Evolutionary conservation across 2,329 filamentous ascomycete genomes (phyloP).

Genomic region (Cladosporium sp.): DNA sequence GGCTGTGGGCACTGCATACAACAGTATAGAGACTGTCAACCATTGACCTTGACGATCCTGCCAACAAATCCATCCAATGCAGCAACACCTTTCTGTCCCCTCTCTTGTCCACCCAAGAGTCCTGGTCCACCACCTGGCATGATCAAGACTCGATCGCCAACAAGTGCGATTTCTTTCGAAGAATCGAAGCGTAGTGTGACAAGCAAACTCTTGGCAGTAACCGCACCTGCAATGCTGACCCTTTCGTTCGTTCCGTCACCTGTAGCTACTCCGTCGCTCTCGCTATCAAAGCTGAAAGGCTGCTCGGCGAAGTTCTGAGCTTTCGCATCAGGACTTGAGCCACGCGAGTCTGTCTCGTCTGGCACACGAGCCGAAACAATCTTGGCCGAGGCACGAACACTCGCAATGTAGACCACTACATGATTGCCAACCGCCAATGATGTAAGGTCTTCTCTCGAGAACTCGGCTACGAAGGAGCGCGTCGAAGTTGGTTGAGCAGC

Average conservation of each 20-base stretch:
- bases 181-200: slow-evolving; percentile 70
- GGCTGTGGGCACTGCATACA: background rate
- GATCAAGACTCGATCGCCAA: slow-evolving; percentile 69
- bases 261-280: slow-evolving; percentile 24
- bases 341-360: slow-evolving; percentile 33
- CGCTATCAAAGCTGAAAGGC: slow-evolving; percentile 33
- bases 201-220: slow-evolving; percentile 42
- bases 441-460: slow-evolving; percentile 64
- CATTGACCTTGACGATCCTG: slow-evolving; percentile 49
- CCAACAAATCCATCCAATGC: slow-evolving; percentile 75
- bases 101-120: slow-evolving; percentile 56
- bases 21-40: slow-evolving; percentile 33
- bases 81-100: slow-evolving; percentile 51
- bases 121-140: slow-evolving; percentile 70
- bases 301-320: slow-evolving; percentile 21
- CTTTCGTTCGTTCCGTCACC: slow-evolving; percentile 21
- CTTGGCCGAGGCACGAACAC: slow-evolving; percentile 78
- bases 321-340: slow-evolving; percentile 37
- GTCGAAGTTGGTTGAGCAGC: slow-evolving; percentile 58
- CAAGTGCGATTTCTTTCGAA: slow-evolving; percentile 71
- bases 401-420: slow-evolving; percentile 84
- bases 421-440: slow-evolving; percentile 67
- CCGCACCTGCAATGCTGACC: slow-evolving; percentile 28
- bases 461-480: slow-evolving; percentile 62
- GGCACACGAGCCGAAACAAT: slow-evolving; percentile 55